phyloP scores from a whole-genome alignment of 352 stramenopile species.

The Blastocystis sp. region DNA sequence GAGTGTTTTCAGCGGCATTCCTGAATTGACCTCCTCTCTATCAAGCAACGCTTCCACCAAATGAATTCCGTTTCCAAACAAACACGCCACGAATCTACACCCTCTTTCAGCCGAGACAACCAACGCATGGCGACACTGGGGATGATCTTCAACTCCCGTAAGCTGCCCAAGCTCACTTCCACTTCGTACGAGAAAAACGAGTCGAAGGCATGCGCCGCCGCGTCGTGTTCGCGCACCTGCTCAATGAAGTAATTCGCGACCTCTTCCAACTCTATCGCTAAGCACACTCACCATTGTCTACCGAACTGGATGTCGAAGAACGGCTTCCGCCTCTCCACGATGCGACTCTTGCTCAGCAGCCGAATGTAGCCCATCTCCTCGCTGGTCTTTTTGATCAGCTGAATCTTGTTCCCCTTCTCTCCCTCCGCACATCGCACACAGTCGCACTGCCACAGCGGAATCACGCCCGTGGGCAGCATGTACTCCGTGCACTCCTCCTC shows the following conservation, averaged over 20 bases:
- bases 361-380: background rate
- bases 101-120: background rate
- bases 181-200: background rate
- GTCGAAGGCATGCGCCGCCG: background rate
- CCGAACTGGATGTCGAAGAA: background rate
- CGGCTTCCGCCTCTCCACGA: background rate
- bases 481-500: background rate
- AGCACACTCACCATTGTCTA: background rate
- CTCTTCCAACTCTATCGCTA: background rate
- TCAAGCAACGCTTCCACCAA: too few relatives aligned
- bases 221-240: background rate
- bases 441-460: constrained; percentile 1
- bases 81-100: background rate
- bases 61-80: too few relatives aligned
- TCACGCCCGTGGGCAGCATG: constrained; percentile 31
- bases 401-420: background rate
- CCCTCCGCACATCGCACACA: background rate
- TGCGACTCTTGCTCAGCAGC: background rate
- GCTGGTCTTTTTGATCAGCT: background rate
- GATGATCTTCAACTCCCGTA: background rate
- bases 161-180: background rate
- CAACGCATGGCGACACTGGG: background rate
- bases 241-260: background rate
- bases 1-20: too few relatives aligned
- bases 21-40: too few relatives aligned